These are phyloP conservation scores for Eucalyptus pumila DNA, from an alignment of 345 rosid genomes.

Conservation along the genomic window DNA sequence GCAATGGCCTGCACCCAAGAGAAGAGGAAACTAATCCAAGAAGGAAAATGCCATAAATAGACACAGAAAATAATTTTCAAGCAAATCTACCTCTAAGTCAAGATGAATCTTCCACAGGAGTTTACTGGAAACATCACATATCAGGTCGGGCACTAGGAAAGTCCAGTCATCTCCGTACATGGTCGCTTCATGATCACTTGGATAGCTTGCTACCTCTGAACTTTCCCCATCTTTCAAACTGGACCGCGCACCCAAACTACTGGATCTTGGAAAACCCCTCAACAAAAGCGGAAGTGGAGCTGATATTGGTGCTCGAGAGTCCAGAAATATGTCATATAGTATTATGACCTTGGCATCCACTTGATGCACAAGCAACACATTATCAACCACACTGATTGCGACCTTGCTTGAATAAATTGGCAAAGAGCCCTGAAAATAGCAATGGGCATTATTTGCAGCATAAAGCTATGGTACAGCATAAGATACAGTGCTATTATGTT, in stretches of 20 bases:
- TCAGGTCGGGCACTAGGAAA: constrained; percentile 85
- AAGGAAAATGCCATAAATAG: not conserved
- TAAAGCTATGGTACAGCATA: not conserved
- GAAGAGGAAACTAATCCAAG: not conserved
- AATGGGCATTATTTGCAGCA: not conserved
- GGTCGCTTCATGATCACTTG: constrained; percentile 35
- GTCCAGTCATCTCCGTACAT: constrained; percentile 87
- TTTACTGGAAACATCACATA: constrained; percentile 61
- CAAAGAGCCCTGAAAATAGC: constrained; percentile 68
- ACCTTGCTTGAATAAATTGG: constrained; percentile 89
- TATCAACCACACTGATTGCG: constrained; percentile 81
- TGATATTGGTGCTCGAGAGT: constrained; percentile 94
- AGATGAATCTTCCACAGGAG: constrained; percentile 83
- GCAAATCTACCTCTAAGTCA: constrained; percentile 72
- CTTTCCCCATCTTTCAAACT: constrained; percentile 33
- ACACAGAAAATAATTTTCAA: not conserved
- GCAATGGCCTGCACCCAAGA: constrained; percentile 69
- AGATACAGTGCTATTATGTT: not conserved
- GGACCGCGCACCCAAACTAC: constrained; percentile 27
- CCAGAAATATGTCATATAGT: constrained; percentile 81
- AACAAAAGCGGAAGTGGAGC: constrained; percentile 92
- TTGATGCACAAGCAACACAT: constrained; percentile 93
- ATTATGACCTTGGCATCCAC: constrained; percentile 92
- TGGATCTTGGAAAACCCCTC: constrained; percentile 61
- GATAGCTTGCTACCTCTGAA: constrained; percentile 22